phyloP scores from a whole-genome alignment of 495 filamentous ascomycete genomes.

The Usnea hakonensis region DNA sequence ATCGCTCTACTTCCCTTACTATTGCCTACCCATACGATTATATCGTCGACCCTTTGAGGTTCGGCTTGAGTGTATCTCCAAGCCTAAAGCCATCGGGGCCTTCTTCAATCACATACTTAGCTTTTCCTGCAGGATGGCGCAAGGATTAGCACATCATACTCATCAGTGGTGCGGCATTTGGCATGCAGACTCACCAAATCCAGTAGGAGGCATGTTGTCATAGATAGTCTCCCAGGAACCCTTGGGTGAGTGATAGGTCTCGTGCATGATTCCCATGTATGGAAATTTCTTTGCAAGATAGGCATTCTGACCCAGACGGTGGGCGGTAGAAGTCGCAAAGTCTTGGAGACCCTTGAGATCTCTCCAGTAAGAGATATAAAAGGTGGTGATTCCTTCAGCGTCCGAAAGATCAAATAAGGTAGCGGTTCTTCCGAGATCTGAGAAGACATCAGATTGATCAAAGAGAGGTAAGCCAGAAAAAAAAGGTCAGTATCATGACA shows the following conservation, averaged over 20 bases:
- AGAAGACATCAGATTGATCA: background rate
- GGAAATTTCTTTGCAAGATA: constrained; percentile 19
- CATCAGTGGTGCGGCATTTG: background rate
- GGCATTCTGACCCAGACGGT: constrained; percentile 10
- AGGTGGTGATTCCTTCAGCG: constrained; percentile 16
- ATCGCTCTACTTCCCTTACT: background rate
- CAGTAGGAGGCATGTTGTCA: constrained; percentile 16
- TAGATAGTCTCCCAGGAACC: constrained; percentile 25
- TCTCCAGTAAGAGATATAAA: constrained; percentile 24
- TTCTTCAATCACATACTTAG: constrained; percentile 3
- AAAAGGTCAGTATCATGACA: constrained; percentile 7
- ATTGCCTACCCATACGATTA: constrained; percentile 13
- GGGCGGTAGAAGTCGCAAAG: constrained; percentile 13
- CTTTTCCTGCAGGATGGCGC: background rate
- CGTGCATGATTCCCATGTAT: constrained; percentile 24
- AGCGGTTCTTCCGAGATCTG: constrained; percentile 19
- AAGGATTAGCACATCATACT: background rate
- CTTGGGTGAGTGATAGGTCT: constrained; percentile 21
- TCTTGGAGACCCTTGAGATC: constrained; percentile 22
- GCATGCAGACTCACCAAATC: constrained; percentile 17
- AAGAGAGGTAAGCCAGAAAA: constrained; percentile 2
- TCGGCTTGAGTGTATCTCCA: constrained; percentile 8
- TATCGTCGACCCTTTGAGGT: constrained; percentile 11
- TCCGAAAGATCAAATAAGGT: constrained; percentile 19
- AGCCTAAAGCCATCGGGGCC: constrained; percentile 5